Evolutionary conservation across 2,329 filamentous ascomycete species (phyloP), one percentile per base, ranked within the genome.

Genomic region (Calonectria naviculata): DNA sequence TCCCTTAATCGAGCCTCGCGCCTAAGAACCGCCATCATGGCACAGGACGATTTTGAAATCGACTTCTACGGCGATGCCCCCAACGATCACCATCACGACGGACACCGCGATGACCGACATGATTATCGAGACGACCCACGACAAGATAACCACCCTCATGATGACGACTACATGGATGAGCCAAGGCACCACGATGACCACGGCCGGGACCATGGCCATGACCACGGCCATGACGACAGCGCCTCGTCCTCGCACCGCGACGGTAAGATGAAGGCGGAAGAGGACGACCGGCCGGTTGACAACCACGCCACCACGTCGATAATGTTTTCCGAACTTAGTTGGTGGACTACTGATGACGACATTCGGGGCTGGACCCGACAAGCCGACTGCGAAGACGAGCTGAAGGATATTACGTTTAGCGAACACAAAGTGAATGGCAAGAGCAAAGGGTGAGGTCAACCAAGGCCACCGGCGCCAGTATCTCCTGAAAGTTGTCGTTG

Each of bases 391-490:
- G 97, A 98, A 82, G 89, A 92, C 54, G 94, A 98, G 79, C 85
- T 98, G 21, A 95, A 94, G 78, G 97, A 98, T 72, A 91, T 99
- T 63, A 98, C 95, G 0, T 99, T 98, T 82, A 98, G 95, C 79
- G 97, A 99, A 82, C 97, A 98, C 84, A 99, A 99, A 82, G 95
- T 98, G 58, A 99, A 99, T 77, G 97, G 97, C 77, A 99, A 99
- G 86, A 98, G 95, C 84, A 98, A 98, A 86, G 96, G 97, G 95
- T 97, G 88, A 74, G 91, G 83, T 24, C 19, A 17, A 3, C 12
- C 36, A 12, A 38, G 24, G 58, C 13, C 26, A 47, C 31, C 8
- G 26, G 36, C 19, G 47, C 17, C 47, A 19, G n/a, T 42, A 24
- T 12, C 15, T 26, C 12, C 13, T 17, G 21, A 5, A 56, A n/a